Evolutionary conservation across 2,329 filamentous ascomycete genomes (phyloP).

Genomic region (Rhynchosporium agropyri): DNA sequence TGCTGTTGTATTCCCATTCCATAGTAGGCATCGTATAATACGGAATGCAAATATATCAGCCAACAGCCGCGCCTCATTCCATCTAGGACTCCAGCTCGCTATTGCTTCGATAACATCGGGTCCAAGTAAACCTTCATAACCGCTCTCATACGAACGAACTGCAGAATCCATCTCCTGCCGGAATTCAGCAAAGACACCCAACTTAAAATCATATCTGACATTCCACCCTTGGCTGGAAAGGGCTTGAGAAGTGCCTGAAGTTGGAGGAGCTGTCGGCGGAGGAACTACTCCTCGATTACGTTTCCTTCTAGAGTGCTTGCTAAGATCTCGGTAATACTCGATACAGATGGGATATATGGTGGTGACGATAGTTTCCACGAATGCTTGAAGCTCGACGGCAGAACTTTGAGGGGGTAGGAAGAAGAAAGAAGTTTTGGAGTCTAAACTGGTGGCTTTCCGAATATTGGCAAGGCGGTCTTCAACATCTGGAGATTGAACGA

Average conservation of each 20-base stretch:
- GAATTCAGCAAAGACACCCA: constrained; percentile 88
- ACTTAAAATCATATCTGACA: constrained; percentile 92
- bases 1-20: constrained; percentile 75
- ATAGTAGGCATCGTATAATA: constrained; percentile 79
- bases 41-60: constrained; percentile 82
- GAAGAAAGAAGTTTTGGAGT: constrained; percentile 79
- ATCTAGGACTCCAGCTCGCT: constrained; percentile 85
- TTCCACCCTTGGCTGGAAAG: constrained; percentile 89
- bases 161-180: constrained; percentile 90
- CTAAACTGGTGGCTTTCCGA: constrained; percentile 75
- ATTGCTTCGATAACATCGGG: constrained; percentile 86
- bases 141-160: constrained; percentile 81
- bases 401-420: constrained; percentile 78
- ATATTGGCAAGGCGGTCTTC: constrained; percentile 81
- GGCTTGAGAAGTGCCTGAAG: constrained; percentile 80
- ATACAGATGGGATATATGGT: constrained; percentile 73
- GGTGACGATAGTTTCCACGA: constrained; percentile 72
- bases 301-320: constrained; percentile 90
- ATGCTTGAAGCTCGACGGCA: constrained; percentile 69
- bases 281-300: constrained; percentile 77
- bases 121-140: constrained; percentile 81
- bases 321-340: constrained; percentile 92
- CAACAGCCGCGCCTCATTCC: constrained; percentile 88
- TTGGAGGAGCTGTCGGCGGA: constrained; percentile 80
- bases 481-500: constrained; percentile 57